phyloP scores from a whole-genome alignment of 495 filamentous ascomycete species.

The Oidiodendron maius region DNA sequence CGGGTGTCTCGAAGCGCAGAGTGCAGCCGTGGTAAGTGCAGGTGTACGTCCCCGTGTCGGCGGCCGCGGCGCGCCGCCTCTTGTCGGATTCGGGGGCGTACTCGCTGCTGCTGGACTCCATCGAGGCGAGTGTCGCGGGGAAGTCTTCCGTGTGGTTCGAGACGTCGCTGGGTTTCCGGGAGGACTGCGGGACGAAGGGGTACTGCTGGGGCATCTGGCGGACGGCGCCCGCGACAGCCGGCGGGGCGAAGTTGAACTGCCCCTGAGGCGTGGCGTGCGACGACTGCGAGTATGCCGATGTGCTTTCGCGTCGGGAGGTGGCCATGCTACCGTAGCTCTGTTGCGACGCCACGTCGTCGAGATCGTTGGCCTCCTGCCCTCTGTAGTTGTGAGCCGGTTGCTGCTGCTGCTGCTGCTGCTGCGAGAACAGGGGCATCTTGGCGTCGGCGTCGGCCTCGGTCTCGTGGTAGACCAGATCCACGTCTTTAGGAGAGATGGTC shows the following conservation, averaged over 20 bases:
- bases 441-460: conserved; percentile 60
- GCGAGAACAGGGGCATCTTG: conserved; percentile 59
- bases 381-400: conserved; percentile 3
- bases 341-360: conserved; percentile 24
- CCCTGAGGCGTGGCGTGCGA: conserved; percentile 22
- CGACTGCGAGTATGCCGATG: conserved; percentile 29
- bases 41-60: conserved; percentile 85
- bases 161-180: conserved; percentile 20
- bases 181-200: conserved; percentile 38
- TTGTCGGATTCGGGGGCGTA: conserved; percentile 23
- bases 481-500: conserved; percentile 96
- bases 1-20: conserved; percentile 78
- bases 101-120: conserved; percentile 62
- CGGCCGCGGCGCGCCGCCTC: conserved; percentile 53
- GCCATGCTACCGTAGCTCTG: conserved; percentile 38
- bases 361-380: conserved; percentile 16
- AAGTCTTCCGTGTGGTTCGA: conserved; percentile 43
- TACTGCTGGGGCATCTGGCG: conserved; percentile 52
- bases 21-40: conserved; percentile 93
- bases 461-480: conserved; percentile 77
- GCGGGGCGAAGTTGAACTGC: conserved; percentile 35
- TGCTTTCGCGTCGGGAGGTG: conserved; percentile 35
- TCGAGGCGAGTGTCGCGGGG: conserved; percentile 52
- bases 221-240: conserved; percentile 27
- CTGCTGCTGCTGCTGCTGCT: conserved; percentile 16